Percentiles rank a stretch among this genome's conserved stretches.
Evolutionary conservation across 805 yeast species (phyloP).

Genomic region (Monosporozyma siamensis): DNA sequence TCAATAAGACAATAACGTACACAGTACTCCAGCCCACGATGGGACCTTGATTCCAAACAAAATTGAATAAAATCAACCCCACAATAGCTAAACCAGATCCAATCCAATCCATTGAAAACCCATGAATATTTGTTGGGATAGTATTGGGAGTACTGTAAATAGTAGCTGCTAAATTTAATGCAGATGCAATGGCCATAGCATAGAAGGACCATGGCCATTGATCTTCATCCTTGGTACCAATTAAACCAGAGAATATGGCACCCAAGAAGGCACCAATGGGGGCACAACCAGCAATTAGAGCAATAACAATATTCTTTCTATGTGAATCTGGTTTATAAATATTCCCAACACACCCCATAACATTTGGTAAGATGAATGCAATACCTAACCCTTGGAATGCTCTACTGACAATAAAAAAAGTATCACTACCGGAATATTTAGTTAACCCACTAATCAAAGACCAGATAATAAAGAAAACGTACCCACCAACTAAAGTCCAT

Average conservation of each 20-base stretch:
- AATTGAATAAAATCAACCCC: slow-evolving; percentile 55
- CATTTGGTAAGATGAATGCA: slow-evolving; percentile 50
- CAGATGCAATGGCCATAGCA: slow-evolving; percentile 18
- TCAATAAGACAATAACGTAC: slow-evolving; percentile 48
- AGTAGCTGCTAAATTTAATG: slow-evolving; percentile 11
- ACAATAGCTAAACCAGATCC: slow-evolving; percentile 51
- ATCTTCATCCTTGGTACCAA: slow-evolving; percentile 19
- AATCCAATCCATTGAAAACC: slow-evolving; percentile 35
- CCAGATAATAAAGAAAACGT: slow-evolving; percentile 48
- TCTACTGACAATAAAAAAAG: slow-evolving; percentile 43
- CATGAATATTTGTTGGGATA: slow-evolving; percentile 21
- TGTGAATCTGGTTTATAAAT: slow-evolving; percentile 36
- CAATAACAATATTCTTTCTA: slow-evolving; percentile 43
- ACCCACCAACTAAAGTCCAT: slow-evolving; percentile 44
- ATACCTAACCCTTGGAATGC: slow-evolving; percentile 58
- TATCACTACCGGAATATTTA: slow-evolving; percentile 38
- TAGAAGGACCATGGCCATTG: slow-evolving; percentile 28
- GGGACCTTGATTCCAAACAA: slow-evolving; percentile 72
- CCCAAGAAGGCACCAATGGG: slow-evolving; percentile 54
- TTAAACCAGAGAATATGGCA: slow-evolving; percentile 40
- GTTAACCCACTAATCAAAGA: slow-evolving; percentile 52
- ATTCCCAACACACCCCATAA: slow-evolving; percentile 45
- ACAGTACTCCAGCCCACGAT: slow-evolving; percentile 55
- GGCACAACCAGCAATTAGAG: slow-evolving; percentile 48
- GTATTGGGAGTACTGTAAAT: slow-evolving; percentile 23